Base-by-base conservation (phyloP, 345 rosid species). In the Microcos paniculata region DNA sequence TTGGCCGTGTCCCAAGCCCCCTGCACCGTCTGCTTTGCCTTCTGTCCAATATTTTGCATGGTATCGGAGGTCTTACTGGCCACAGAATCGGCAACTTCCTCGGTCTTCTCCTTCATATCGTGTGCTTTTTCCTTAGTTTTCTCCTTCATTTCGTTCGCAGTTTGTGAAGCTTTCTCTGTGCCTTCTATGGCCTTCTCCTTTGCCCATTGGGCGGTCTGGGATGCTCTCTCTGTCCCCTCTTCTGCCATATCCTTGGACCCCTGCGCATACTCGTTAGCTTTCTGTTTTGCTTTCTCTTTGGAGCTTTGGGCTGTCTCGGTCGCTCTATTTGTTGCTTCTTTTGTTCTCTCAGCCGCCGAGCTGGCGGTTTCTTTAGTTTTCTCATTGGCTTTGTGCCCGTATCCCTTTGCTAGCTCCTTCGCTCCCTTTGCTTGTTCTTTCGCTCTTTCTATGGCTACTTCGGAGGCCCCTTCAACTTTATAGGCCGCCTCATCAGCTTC, bases 1-100 rank as follows among this genome's bases (percentile, higher is more conserved):
- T 82, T 81, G 1, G 86, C 82, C 0, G 75, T 69, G 12, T 76
- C 84, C 86, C 79, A 81, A 0, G 84, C 87, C 4, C 76, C 82
- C 6, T 74, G 49, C 62, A 55, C 79, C 13, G 83, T 74, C 77
- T 80, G 46, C 74, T 84, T 82, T 51, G 81, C 82, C 58, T 78
- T 86, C 79, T 84, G 82, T 16, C 78, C 84, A 10, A 80, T 48
- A 15, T 23, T 78, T 71, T 70, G 73, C 66, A 71, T 79, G 18
- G 78, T 71, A 71, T 76, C 81, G 18, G 78, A 79, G n/a, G 76
- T 75, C 82, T 82, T 82, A 15, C 6, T 30, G 0, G 77, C 52
- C 31, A 75, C 83, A 19, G 72, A 15, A 46, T 6, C 72, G 4
- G 56, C 42, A 3, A 28, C 11, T 4, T 82, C 84, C 38, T 73